Conservation (phyloP, 306 rosid genomes). For the Quercus parvula region DNA sequence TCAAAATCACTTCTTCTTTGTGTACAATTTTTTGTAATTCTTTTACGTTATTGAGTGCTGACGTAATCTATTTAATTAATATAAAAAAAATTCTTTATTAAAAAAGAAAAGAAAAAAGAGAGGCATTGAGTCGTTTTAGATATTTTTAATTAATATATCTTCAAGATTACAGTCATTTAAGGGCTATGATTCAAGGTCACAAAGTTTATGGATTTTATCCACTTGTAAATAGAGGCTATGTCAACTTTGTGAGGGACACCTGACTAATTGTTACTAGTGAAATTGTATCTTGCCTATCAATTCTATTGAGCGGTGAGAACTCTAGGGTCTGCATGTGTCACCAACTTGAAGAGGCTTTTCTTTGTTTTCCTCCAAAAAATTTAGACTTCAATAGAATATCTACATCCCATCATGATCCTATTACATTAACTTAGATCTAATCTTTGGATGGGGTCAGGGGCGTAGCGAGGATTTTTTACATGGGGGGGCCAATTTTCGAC, state of each 20-base stretch:
- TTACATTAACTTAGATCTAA: background rate
- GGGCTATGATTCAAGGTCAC: background rate
- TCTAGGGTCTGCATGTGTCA: background rate
- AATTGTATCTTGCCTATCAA: background rate
- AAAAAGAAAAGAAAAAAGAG: no score
- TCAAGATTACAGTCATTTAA: background rate
- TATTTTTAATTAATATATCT: no score
- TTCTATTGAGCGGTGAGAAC: background rate
- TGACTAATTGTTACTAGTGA: background rate
- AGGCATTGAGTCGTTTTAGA: no score
- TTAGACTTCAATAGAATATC: background rate
- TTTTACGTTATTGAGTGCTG: no score
- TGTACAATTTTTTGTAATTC: no score
- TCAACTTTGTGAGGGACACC: background rate
- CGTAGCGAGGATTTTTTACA: no score
- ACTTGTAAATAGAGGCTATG: background rate
- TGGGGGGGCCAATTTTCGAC: no score
- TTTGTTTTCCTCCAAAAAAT: background rate
- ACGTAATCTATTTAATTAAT: no score
- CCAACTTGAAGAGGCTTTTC: background rate
- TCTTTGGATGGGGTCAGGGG: no score
- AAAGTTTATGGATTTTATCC: background rate
- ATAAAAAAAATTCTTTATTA: no score
- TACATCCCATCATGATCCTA: background rate
- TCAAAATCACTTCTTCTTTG: no score